Evolutionary conservation across 129 eudicot genomes (phyloP).

Genomic region (Flaveria bidentis): DNA sequence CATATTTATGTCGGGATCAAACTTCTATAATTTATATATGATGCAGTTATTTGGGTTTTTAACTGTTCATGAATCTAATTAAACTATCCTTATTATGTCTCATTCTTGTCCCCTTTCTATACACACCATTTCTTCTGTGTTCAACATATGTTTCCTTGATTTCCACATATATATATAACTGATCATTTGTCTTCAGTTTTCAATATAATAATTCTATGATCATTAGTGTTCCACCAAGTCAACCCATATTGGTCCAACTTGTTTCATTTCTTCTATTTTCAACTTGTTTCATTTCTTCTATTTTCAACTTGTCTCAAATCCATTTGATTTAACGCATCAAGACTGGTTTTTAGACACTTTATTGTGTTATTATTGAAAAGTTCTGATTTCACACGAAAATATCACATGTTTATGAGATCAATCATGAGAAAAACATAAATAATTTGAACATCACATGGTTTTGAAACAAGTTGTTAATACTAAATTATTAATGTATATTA

Average conservation of each 20-base stretch:
- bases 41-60: slow-evolving; percentile 24
- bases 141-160: slow-evolving; percentile 36
- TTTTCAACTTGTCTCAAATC: background rate
- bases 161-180: slow-evolving; percentile 23
- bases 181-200: slow-evolving; percentile 14
- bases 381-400: background rate
- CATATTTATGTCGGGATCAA: slow-evolving; percentile 39
- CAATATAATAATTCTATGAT: background rate
- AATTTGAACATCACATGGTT: background rate
- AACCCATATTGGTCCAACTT: background rate
- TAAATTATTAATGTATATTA: background rate
- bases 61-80: slow-evolving; percentile 31
- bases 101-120: slow-evolving; percentile 32
- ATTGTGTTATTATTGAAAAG: background rate
- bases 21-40: slow-evolving; percentile 10
- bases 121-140: slow-evolving; percentile 18
- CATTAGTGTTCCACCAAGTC: background rate
- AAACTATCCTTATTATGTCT: slow-evolving; percentile 28
- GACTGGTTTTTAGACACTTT: background rate
- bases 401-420: background rate
- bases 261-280: background rate
- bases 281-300: background rate
- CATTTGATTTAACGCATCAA: background rate
- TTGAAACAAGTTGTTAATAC: slow-evolving; percentile 1
- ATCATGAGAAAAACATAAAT: background rate